phyloP scores from a whole-genome alignment of 495 filamentous ascomycete species.

The Trichoderma gamsii region DNA sequence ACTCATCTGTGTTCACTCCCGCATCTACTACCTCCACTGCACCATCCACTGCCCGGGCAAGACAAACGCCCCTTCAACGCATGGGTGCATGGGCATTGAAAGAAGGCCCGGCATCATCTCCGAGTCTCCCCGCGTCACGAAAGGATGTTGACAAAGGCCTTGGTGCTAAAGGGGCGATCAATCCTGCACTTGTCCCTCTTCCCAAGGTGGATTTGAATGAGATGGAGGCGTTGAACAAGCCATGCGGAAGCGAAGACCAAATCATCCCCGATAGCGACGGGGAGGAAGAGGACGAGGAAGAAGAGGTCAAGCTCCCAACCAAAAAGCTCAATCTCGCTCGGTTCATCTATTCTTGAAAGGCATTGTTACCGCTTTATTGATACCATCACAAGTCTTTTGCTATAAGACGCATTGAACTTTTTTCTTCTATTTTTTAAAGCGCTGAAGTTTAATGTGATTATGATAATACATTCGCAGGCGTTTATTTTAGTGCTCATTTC shows the following conservation, averaged over 20 bases:
- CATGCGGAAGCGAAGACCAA: slow-evolving; percentile 68
- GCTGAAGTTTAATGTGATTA: slow-evolving; percentile 1
- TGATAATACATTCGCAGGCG: neutral
- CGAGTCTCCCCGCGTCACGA: slow-evolving; percentile 36
- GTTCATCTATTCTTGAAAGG: slow-evolving; percentile 2
- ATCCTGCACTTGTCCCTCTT: slow-evolving; percentile 38
- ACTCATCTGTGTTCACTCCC: slow-evolving; percentile 20
- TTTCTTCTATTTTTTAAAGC: neutral
- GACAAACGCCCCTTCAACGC: slow-evolving; percentile 41
- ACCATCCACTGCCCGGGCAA: slow-evolving; percentile 23
- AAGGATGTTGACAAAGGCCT: slow-evolving; percentile 32
- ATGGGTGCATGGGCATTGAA: slow-evolving; percentile 39
- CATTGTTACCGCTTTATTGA: neutral
- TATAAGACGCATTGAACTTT: neutral
- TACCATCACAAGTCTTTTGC: neutral
- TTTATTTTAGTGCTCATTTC: neutral
- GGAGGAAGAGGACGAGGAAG: slow-evolving; percentile 41
- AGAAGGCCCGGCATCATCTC: slow-evolving; percentile 15
- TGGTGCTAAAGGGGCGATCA: slow-evolving; percentile 25
- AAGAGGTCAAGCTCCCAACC: neutral
- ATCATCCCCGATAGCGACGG: slow-evolving; percentile 66
- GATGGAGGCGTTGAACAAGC: slow-evolving; percentile 32
- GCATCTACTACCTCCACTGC: slow-evolving; percentile 21
- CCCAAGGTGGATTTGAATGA: slow-evolving; percentile 37
- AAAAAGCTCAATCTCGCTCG: slow-evolving; percentile 12